Evolutionary conservation across 345 rosid species (phyloP).

Genomic region (Diplotaxis tenuifolia): DNA sequence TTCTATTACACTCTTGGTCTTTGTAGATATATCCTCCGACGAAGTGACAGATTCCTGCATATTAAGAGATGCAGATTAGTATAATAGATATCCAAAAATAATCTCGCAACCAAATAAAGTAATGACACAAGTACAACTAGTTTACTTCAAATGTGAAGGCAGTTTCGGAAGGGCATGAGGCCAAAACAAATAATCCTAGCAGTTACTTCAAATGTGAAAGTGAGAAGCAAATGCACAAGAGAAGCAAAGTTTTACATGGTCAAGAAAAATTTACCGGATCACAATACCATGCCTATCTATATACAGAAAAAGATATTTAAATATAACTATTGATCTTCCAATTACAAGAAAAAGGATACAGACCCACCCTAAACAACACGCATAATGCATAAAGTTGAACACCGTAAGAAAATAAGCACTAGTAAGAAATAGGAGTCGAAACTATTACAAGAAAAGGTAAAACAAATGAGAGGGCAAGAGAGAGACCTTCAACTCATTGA

Average conservation of each 20-base stretch:
- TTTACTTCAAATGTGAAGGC: background rate
- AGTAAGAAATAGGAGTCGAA: background rate
- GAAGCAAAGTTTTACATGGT: background rate
- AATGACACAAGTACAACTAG: background rate
- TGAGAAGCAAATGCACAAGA: conserved; percentile 1
- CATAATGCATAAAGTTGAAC: conserved; percentile 6
- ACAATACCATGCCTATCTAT: background rate
- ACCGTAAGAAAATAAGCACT: background rate
- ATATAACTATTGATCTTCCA: background rate
- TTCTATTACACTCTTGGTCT: conserved; percentile 88
- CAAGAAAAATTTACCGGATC: background rate
- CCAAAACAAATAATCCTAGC: conserved; percentile 1
- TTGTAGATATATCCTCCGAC: conserved; percentile 81
- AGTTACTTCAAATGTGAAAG: conserved; percentile 3
- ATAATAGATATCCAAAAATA: background rate
- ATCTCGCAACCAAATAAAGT: background rate
- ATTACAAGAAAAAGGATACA: background rate
- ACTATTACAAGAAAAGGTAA: conserved; percentile 5
- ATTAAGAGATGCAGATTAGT: background rate
- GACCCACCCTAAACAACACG: conserved; percentile 7
- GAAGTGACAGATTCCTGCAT: conserved; percentile 71
- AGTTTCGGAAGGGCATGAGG: background rate
- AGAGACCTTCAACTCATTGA: conserved; percentile 65
- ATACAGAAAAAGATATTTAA: background rate
- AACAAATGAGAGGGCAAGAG: conserved; percentile 10